Base-by-base conservation (phyloP, 225 moss, liverwort and hornwort genomes). In the Anthoceros angustus region DNA sequence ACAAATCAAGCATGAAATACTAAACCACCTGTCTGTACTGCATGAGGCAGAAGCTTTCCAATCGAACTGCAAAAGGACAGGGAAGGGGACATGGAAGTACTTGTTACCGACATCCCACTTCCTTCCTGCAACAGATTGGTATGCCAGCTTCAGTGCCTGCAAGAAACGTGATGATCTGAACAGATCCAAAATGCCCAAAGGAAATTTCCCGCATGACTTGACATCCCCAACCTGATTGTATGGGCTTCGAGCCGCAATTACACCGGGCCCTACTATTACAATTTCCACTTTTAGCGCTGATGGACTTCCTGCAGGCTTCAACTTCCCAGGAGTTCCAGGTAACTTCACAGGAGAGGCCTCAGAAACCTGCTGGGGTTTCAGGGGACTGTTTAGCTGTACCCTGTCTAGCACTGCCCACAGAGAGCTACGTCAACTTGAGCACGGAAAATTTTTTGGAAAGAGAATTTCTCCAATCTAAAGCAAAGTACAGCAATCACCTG, bases 111-210 rank as follows among this genome's bases (percentile, higher is more conserved):
- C 46, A 72, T 82, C 76, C 84, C 84, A 85, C 63, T 67, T 62
- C 72, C 81, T 75, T 70, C 84, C 84, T 70, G 79, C 71, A 62
- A 85, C 72, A 12, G 84, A 82, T 71, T 82, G 84, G 40, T 82
- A 85, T 60, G 79, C 81, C 71, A 77, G 81, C 74, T 82, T 85
- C 43, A 85, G 73, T 79, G 77, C 82, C 84, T 85, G 79, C 68
- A 76, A 70, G 64, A 75, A 15, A 69, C 5, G 9, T 25, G 12
- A 18, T 42, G 11, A 67, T 42, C 21, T 5, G 43, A 20, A 18
- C 43, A 40, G 2, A 7, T 38, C 64, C 25, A 5, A 38, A 25
- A 65, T 2, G 24, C 3, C 10, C 45, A 0, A 10, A 40, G 32
- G 25, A 40, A 40, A 65, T 12, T 63, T 24, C 16, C 4, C 3